Percentiles rank a stretch among this genome's conserved stretches.
These are phyloP conservation scores for Marasmius sp. DNA, from an alignment of 1,284 basidiomycete genomes.

Conservation along the genomic window DNA sequence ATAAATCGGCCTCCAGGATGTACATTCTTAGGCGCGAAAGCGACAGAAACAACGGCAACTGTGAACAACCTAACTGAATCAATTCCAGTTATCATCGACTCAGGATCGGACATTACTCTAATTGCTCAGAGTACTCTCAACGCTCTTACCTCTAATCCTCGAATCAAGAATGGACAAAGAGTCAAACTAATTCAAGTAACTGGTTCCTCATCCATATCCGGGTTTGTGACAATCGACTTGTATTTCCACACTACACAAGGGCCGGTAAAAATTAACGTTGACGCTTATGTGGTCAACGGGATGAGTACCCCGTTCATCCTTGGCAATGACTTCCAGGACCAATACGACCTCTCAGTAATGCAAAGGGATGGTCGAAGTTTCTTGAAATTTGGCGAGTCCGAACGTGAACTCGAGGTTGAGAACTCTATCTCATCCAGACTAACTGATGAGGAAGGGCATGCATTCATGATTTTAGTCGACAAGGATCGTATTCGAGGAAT, in stretches of 20 bases:
- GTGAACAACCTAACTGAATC: conserved; percentile 5
- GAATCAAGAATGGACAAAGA: conserved; percentile 18
- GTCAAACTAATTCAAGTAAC: conserved; percentile 26
- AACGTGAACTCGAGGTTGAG: conserved; percentile 11
- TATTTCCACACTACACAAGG: conserved; percentile 23
- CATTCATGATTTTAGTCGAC: conserved; percentile 15
- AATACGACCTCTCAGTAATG: conserved; percentile 25
- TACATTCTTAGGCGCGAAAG: conserved; percentile 18
- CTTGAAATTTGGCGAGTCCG: conserved; percentile 22
- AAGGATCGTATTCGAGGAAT: background rate
- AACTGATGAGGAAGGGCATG: conserved; percentile 9
- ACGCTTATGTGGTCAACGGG: conserved; percentile 27
- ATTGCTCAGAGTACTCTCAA: conserved; percentile 19
- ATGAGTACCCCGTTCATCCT: conserved; percentile 26
- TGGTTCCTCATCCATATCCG: conserved; percentile 21
- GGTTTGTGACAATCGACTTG: conserved; percentile 23
- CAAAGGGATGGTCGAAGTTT: conserved; percentile 15
- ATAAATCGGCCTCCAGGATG: conserved; percentile 24
- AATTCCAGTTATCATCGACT: conserved; percentile 12
- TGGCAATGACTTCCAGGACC: conserved; percentile 33
- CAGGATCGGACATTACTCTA: conserved; percentile 23
- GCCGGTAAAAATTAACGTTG: conserved; percentile 24
- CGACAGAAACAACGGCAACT: conserved; percentile 14
- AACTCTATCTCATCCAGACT: conserved; percentile 7
- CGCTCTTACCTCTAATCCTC: conserved; percentile 9